Conservation (phyloP, 164 flowering plant species). For the Santalum album region DNA sequence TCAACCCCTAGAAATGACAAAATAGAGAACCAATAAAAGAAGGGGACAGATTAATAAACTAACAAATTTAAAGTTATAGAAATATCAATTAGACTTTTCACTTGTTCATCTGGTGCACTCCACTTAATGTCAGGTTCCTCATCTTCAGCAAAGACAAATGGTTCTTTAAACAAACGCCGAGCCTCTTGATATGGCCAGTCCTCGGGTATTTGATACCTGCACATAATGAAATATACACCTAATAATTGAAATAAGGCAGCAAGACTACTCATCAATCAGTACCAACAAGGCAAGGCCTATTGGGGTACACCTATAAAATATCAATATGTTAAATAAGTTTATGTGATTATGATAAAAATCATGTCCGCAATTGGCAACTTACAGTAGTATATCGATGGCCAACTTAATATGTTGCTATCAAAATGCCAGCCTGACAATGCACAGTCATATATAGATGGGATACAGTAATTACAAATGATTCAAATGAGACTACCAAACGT, state of each 20-base stretch:
- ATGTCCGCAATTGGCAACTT: too few species aligned
- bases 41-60: not conserved
- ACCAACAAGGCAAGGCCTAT: not conserved
- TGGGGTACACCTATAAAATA: too few species aligned
- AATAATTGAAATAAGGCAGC: not conserved
- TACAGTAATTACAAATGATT: too few species aligned
- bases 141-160: constrained; percentile 41
- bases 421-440: too few species aligned
- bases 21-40: not conserved
- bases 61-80: not conserved
- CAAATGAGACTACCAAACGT: too few species aligned
- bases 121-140: constrained; percentile 70
- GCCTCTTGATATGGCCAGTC: constrained; percentile 90
- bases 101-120: constrained; percentile 89
- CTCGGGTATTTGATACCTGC: constrained; percentile 81
- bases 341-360: too few species aligned
- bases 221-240: not conserved
- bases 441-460: too few species aligned
- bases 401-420: too few species aligned
- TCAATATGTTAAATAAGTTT: too few species aligned
- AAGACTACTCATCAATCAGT: not conserved
- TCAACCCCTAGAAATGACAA: constrained; percentile 45
- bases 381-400: too few species aligned
- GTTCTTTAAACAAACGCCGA: constrained; percentile 77
- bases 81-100: constrained; percentile 11